These are phyloP conservation scores for Tulasnella sp. DNA, from an alignment of 768 basidiomycete genomes.

Conservation along the genomic window DNA sequence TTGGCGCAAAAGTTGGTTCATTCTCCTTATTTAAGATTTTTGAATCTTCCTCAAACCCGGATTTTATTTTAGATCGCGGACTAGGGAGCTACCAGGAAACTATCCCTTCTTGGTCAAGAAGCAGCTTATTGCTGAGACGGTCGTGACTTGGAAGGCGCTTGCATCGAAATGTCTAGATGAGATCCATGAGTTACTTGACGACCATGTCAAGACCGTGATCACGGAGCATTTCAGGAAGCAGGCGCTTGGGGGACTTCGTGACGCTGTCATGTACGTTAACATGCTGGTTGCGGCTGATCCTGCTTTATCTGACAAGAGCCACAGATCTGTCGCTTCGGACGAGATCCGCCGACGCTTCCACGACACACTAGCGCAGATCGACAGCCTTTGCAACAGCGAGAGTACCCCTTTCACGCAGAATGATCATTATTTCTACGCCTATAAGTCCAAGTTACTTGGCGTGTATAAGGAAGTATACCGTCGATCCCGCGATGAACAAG, in stretches of 20 bases:
- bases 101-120: slow-evolving; percentile 48
- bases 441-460: slow-evolving; percentile 1
- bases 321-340: not conserved
- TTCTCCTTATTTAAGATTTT: not conserved
- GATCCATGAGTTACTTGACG: not conserved
- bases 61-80: slow-evolving; percentile 43
- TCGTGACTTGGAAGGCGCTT: not conserved
- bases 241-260: not conserved
- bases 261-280: not conserved
- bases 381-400: not conserved
- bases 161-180: not conserved
- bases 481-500: slow-evolving; percentile 4
- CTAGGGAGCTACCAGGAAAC: slow-evolving; percentile 58
- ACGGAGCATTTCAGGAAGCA: not conserved
- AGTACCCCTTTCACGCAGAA: slow-evolving; percentile 6
- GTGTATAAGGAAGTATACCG: not conserved
- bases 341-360: not conserved
- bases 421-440: slow-evolving; percentile 10
- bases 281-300: slow-evolving; percentile 30
- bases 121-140: not conserved
- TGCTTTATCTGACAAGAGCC: too few relatives aligned
- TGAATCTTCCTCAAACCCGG: not conserved
- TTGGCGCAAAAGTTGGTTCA: slow-evolving; percentile 14
- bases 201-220: not conserved
- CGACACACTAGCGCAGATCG: not conserved